phyloP scores from a whole-genome alignment of 805 yeast genomes.

The Kodamaea restingae region DNA sequence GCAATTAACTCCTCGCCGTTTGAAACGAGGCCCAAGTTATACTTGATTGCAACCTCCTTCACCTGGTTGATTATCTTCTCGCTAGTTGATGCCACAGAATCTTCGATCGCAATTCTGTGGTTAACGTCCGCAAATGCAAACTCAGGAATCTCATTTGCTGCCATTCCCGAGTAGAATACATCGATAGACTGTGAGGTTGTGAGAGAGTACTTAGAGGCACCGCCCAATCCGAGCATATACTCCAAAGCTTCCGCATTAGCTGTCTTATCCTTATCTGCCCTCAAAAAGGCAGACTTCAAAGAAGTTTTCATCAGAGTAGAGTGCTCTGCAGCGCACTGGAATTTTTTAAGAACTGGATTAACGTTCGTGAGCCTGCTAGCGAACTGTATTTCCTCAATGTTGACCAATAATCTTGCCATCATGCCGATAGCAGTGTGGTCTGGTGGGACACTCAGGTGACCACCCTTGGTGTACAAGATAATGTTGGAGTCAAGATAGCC shows the following conservation, averaged over 20 bases:
- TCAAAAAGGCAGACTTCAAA: slow-evolving; percentile 35
- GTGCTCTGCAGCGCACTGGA: slow-evolving; percentile 46
- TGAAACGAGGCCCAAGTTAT: slow-evolving; percentile 32
- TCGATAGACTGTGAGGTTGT: slow-evolving; percentile 49
- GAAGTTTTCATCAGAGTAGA: slow-evolving; percentile 28
- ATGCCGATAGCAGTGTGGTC: slow-evolving; percentile 47
- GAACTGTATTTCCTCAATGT: slow-evolving; percentile 36
- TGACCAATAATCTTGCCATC: slow-evolving; percentile 37
- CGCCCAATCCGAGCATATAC: slow-evolving; percentile 23
- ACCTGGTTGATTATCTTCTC: slow-evolving; percentile 31
- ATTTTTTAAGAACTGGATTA: slow-evolving; percentile 42
- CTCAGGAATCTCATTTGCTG: slow-evolving; percentile 50
- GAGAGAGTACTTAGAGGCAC: slow-evolving; percentile 30
- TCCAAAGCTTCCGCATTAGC: slow-evolving; percentile 38
- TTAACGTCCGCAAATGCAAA: slow-evolving; percentile 41
- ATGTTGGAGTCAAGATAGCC: slow-evolving; percentile 43
- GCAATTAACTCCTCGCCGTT: slow-evolving; percentile 22
- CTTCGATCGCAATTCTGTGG: slow-evolving; percentile 46
- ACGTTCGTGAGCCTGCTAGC: slow-evolving; percentile 35
- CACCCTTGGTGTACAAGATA: slow-evolving; percentile 44
- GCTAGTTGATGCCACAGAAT: slow-evolving; percentile 29
- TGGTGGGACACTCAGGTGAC: slow-evolving; percentile 50
- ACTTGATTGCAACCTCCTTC: slow-evolving; percentile 30
- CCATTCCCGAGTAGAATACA: slow-evolving; percentile 46
- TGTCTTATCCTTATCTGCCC: slow-evolving; percentile 29